Base-by-base conservation (phyloP, 106 monocot genomes). In the Chionographis japonica region DNA sequence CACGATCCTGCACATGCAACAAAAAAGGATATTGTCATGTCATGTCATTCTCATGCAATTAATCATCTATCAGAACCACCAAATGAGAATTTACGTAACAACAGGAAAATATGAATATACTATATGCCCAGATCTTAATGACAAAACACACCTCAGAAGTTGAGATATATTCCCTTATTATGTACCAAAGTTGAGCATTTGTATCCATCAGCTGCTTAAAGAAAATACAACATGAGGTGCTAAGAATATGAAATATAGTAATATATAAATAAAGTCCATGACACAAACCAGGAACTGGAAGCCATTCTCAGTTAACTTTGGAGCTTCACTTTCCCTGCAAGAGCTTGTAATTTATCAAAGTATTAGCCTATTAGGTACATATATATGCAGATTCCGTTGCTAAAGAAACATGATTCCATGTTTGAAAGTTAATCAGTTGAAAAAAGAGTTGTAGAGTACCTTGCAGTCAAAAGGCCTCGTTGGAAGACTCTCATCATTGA, bases 141-240 rank as follows among this genome's bases (percentile, higher is more conserved):
- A 4, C 61, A 75, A 37, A 58, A 35, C 52, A 73, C 74, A 95
- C 95, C 95, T 97, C 95, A 61, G 95, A 69, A 40, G 84, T 77
- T 58, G 92, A 92, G 20, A 97, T 97, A 59, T 97, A 97, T 83
- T 97, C 95, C 72, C 95, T 89, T 74, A 92, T 85, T 71, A 97
- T 97, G 68, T 92, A 90, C 92, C 92, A 97, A 54, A 98, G 74
- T 61, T 98, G 97, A 59, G 97, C 97, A 81, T 90, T 98, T 63
- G 97, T 98, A 55, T 93, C 97, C 97, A 98, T 90, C 57, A 98
- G 81, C 97, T 98, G 86, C 51, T 68, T 61, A 65, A 14, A 63
- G n/a, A 37, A 74, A 27, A 75, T 12, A 74, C 68, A 43, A 56
- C 1, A 61, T 63, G 19, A 79, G 65, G 55, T 62, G 19, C 49